These are phyloP conservation scores for Trichoderma afroharzianum DNA, from an alignment of 2,329 filamentous ascomycete species.

Conservation along the genomic window DNA sequence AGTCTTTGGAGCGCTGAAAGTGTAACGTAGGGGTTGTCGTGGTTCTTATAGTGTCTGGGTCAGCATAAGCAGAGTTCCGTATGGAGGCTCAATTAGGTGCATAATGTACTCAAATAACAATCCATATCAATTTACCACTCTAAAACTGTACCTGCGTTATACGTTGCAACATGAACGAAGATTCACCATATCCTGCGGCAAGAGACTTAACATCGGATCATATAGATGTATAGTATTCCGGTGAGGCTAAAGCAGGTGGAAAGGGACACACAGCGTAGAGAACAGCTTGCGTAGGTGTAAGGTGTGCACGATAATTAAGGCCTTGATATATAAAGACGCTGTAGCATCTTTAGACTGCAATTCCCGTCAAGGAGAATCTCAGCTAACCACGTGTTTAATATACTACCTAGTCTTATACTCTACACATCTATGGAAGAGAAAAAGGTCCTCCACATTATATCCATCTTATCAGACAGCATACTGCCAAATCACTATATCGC, in stretches of 20 bases:
- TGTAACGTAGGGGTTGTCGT: background rate
- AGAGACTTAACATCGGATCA: background rate
- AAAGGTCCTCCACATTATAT: background rate
- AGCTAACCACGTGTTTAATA: background rate
- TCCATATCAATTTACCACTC: background rate
- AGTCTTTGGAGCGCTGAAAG: background rate
- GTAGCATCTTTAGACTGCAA: no score
- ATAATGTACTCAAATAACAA: background rate
- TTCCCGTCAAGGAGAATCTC: background rate
- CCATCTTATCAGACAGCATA: no score
- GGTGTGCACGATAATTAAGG: no score
- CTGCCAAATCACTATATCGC: background rate
- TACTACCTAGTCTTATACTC: background rate
- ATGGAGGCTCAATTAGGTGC: background rate
- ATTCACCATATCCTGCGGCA: background rate
- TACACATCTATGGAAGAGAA: background rate
- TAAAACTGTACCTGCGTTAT: background rate
- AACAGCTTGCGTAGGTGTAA: no score
- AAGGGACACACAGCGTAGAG: no score
- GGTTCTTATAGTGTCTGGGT: background rate
- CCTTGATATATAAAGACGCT: no score
- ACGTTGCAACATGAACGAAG: background rate
- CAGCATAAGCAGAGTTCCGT: background rate
- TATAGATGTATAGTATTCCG: no score
- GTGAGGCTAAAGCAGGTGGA: no score